phyloP scores from a whole-genome alignment of 345 rosid genomes.

The Clarkia xantiana region DNA sequence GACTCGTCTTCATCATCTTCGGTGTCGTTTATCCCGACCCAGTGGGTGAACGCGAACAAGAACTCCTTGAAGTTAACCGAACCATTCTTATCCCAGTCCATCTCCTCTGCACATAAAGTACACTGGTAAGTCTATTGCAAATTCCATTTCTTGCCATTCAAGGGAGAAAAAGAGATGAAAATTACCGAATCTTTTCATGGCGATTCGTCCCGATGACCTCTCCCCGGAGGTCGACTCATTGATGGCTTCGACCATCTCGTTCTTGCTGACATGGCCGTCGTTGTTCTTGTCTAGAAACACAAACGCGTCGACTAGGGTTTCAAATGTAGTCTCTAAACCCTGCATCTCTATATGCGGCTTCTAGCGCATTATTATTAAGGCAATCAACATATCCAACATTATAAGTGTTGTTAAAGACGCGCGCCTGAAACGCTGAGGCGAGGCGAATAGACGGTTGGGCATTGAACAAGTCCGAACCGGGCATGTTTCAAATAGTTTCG shows the following conservation, averaged over 20 bases:
- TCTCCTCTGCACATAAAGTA: conserved; percentile 53
- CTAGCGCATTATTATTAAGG: conserved; percentile 49
- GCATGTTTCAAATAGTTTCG: too few relatives aligned
- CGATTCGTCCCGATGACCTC: conserved; percentile 72
- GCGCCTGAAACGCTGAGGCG: too few relatives aligned
- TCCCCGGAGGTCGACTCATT: conserved; percentile 71
- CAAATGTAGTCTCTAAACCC: conserved; percentile 64
- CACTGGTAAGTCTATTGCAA: background rate
- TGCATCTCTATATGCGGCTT: conserved; percentile 64
- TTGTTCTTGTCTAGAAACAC: conserved; percentile 81
- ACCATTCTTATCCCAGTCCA: conserved; percentile 99
- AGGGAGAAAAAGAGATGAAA: conserved; percentile 14
- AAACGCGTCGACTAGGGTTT: conserved; percentile 73
- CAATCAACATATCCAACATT: conserved; percentile 9
- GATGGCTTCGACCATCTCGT: conserved; percentile 76
- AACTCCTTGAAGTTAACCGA: conserved; percentile 90
- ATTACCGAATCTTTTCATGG: conserved; percentile 84
- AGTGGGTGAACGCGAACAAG: conserved; percentile 74
- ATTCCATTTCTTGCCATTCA: background rate
- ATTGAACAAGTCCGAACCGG: too few relatives aligned
- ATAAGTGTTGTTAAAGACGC: background rate
- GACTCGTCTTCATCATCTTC: conserved; percentile 45
- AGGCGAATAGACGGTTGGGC: too few relatives aligned
- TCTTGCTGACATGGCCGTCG: conserved; percentile 78
- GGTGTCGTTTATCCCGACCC: conserved; percentile 73